Evolutionary conservation across 2,329 filamentous ascomycete genomes (phyloP), one percentile per base, ranked within the genome.

Genomic region (Fusarium albosuccineum): DNA sequence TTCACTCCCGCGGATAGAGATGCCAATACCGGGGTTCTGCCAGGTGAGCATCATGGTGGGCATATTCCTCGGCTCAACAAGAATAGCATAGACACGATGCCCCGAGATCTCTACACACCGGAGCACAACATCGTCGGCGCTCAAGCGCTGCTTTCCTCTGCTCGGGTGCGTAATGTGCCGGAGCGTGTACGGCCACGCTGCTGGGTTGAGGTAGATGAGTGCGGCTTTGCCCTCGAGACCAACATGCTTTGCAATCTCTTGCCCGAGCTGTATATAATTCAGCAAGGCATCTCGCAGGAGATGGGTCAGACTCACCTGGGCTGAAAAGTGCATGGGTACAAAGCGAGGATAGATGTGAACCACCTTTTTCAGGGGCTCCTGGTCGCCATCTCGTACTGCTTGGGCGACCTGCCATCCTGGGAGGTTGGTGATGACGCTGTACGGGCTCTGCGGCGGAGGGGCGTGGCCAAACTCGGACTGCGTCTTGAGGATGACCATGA

Each of bases 271-370:
- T 22, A 5, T 5, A 22, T 22, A 22, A 5, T 22, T 22, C 4
- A 22, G 22, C 3, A 22, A 22, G 22, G 22, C 3, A 22, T 22
- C 22, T 22, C 22, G 22, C 22, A 22, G 22, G 22, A 22, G 22
- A 22, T 22, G 22, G 22, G 22, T 5, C 5, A 22, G 22, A 22
- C 33, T 70, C 62, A 82, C 81, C 68, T 74, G 58, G 3, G 73
- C 74, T 16, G 76, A 72, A 30, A 71, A 71, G 1, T 78, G 75
- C n/a, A 76, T 82, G 1, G 83, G 82, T 1, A 72, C 64, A 60
- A 85, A 82, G 5, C 83, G 80, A 10, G 83, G 83, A 48, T 85
- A 85, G 29, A 85, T 76, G 57, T 82, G 79, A 50, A 76, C 76
- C 2, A 85, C 44, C 16, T 52, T 72, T 34, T 71, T 45, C n/a